A percentile compares a stretch with the other conserved stretches of the same genome.
Conservation (phyloP, 164 flowering plant species). For the Macadamia tetraphylla region DNA sequence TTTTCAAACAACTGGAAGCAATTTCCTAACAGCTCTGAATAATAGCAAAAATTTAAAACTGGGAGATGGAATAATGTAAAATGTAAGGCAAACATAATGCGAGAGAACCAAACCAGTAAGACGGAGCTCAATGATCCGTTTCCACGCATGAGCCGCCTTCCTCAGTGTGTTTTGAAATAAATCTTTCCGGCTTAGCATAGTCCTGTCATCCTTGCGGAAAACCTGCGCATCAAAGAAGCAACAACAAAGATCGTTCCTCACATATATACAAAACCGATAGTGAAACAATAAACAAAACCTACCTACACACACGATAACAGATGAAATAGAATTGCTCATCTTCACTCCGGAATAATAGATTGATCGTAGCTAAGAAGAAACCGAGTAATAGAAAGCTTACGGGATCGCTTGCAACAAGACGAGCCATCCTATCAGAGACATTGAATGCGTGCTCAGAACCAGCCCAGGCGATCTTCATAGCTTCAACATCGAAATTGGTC, state of each 20-base stretch:
- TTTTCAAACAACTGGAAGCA: background rate
- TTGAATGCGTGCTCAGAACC: conserved; percentile 64
- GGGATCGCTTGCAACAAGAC: conserved; percentile 87
- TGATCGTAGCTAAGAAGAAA: too few species aligned
- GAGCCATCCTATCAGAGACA: conserved; percentile 72
- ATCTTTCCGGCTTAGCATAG: conserved; percentile 63
- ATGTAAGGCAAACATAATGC: background rate
- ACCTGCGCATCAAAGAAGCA: conserved; percentile 28
- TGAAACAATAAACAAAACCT: too few species aligned
- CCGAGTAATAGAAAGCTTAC: conserved; percentile 22
- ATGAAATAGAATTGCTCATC: too few species aligned
- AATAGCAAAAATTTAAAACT: background rate
- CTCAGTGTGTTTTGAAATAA: conserved; percentile 84
- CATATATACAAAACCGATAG: too few species aligned
- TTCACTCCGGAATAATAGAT: too few species aligned
- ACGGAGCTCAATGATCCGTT: conserved; percentile 74
- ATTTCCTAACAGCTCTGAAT: background rate
- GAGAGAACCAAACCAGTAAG: conserved; percentile 47
- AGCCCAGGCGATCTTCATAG: conserved; percentile 98
- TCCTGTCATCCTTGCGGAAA: conserved; percentile 68
- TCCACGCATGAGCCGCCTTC: conserved; percentile 88
- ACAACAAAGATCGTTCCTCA: background rate
- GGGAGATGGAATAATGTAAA: background rate
- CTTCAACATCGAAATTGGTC: conserved; percentile 78
- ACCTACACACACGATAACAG: background rate